phyloP scores from a whole-genome alignment of 140 eudicot species.

The Bidens hawaiensis region DNA sequence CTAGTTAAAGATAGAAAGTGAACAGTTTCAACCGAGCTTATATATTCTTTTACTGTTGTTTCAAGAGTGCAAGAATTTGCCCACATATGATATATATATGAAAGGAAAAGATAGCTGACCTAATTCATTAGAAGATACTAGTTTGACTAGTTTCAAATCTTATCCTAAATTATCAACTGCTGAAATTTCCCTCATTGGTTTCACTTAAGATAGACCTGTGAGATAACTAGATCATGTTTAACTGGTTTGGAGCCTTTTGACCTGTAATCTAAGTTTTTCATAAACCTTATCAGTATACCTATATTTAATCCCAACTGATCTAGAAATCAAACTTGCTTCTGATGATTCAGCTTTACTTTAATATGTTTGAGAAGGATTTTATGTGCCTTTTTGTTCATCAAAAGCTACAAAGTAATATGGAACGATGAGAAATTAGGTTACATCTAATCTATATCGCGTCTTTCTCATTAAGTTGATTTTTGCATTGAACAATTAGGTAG shows the following conservation, averaged over 20 bases:
- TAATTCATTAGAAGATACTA: neutral
- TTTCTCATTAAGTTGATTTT: constrained; percentile 1
- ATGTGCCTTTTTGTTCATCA: neutral
- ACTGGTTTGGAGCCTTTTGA: neutral
- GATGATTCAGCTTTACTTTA: too few species aligned
- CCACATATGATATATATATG: neutral
- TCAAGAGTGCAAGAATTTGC: constrained; percentile 1
- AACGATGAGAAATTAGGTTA: neutral
- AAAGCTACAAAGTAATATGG: neutral
- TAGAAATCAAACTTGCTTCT: too few species aligned
- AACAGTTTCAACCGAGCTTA: neutral
- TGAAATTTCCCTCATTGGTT: neutral
- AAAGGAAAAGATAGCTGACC: neutral
- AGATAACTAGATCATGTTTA: neutral
- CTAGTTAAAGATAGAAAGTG: neutral
- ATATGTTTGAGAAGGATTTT: neutral
- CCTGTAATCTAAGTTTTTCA: neutral
- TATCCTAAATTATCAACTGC: neutral
- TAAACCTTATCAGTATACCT: neutral
- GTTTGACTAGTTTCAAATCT: neutral
- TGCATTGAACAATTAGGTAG: neutral
- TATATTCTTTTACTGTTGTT: neutral
- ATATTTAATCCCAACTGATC: too few species aligned
- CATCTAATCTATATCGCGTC: neutral
- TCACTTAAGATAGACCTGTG: neutral